These are phyloP conservation scores for Nothophytophthora sp. DNA, from an alignment of 352 stramenopile genomes.

Conservation along the genomic window DNA sequence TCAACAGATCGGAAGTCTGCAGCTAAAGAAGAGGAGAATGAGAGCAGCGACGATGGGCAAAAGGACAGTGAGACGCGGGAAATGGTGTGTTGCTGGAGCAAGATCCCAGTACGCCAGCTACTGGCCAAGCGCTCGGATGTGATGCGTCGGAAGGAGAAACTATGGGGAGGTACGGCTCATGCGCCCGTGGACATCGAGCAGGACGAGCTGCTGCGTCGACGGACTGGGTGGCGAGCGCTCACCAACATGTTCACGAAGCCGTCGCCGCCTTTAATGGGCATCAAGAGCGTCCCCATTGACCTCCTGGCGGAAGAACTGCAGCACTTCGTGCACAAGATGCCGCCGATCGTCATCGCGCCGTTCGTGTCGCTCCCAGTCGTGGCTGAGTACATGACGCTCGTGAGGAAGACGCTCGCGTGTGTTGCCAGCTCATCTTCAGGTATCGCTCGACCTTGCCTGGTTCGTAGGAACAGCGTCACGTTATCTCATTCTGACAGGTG, in stretches of 20 bases:
- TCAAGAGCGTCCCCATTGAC: conserved; percentile 70
- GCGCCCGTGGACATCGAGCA: conserved; percentile 70
- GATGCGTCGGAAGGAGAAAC: conserved; percentile 50
- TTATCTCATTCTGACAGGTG: neutral
- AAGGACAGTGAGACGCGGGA: conserved; percentile 30
- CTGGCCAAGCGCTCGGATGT: conserved; percentile 48
- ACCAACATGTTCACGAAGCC: conserved; percentile 65
- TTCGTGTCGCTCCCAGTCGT: conserved; percentile 68
- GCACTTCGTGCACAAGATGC: conserved; percentile 55
- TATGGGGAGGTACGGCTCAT: conserved; percentile 70
- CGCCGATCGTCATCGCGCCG: conserved; percentile 64
- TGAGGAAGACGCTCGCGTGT: conserved; percentile 54
- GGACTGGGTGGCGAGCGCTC: conserved; percentile 72
- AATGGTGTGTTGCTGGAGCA: conserved; percentile 83
- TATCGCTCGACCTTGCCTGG: conserved; percentile 7
- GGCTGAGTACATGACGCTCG: conserved; percentile 70
- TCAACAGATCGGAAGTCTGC: conserved; percentile 12
- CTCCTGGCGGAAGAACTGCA: conserved; percentile 51
- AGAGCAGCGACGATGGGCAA: conserved; percentile 13
- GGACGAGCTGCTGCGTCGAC: conserved; percentile 67
- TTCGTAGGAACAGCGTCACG: neutral
- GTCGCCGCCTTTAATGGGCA: conserved; percentile 48
- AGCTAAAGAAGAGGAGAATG: conserved; percentile 3
- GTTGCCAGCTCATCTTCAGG: conserved; percentile 41
- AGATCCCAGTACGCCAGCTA: conserved; percentile 61